Percentiles rank a stretch among this genome's conserved stretches.
These are phyloP conservation scores for Aspergillus fischeri DNA, from an alignment of 2,329 filamentous ascomycete genomes.

Conservation along the genomic window DNA sequence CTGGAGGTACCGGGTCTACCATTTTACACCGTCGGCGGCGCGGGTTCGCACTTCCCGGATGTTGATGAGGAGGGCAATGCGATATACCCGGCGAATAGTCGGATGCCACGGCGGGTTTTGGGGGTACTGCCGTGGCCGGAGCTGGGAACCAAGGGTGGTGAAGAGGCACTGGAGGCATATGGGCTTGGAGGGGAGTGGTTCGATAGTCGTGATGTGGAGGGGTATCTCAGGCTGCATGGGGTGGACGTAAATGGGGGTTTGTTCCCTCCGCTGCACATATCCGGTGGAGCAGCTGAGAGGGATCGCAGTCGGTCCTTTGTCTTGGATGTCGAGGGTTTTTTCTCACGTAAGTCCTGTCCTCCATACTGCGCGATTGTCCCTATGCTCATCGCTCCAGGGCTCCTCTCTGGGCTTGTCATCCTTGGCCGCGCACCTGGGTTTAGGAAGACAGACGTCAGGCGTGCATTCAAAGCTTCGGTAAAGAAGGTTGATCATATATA, in stretches of 20 bases:
- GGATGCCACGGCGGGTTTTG: slow-evolving; percentile 15
- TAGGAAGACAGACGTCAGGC: too few species aligned
- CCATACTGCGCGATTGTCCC: too few species aligned
- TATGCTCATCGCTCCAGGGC: too few species aligned
- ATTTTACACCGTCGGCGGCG: slow-evolving; percentile 63
- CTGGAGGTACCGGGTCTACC: slow-evolving; percentile 59
- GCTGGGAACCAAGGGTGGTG: background rate
- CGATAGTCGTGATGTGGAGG: slow-evolving; percentile 19
- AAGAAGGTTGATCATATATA: too few species aligned
- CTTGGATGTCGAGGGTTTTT: too few species aligned
- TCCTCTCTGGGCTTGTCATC: too few species aligned
- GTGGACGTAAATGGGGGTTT: slow-evolving; percentile 5
- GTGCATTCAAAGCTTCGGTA: too few species aligned
- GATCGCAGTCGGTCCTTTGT: too few species aligned
- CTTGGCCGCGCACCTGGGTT: too few species aligned
- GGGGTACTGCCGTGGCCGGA: slow-evolving; percentile 1
- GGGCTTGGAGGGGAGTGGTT: slow-evolving; percentile 19
- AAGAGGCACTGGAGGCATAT: slow-evolving; percentile 8
- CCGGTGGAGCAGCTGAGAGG: too few species aligned
- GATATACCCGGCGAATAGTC: slow-evolving; percentile 26
- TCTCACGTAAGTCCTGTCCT: too few species aligned
- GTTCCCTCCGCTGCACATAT: slow-evolving; percentile 1
- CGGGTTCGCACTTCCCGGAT: slow-evolving; percentile 60
- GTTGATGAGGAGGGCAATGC: slow-evolving; percentile 34
- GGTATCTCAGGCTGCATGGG: slow-evolving; percentile 6